Evolutionary conservation across 805 yeast species (phyloP).

Genomic region (Candida andamanensis): DNA sequence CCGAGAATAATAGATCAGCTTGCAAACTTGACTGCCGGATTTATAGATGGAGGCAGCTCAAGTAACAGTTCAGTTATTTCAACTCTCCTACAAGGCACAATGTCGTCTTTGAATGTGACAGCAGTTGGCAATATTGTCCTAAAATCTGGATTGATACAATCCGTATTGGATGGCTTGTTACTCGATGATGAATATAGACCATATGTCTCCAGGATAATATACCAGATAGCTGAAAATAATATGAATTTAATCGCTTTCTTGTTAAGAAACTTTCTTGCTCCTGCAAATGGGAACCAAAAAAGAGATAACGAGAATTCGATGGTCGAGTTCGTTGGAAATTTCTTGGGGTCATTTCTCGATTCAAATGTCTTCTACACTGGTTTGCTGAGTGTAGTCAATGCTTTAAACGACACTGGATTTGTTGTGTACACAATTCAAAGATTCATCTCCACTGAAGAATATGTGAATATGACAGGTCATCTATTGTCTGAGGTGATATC

Average conservation of each 20-base stretch:
- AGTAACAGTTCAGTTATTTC: slow-evolving; percentile 4
- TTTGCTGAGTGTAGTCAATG: slow-evolving; percentile 24
- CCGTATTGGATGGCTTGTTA: slow-evolving; percentile 32
- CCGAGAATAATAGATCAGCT: slow-evolving; percentile 22
- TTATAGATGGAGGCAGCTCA: slow-evolving; percentile 1
- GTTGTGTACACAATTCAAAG: slow-evolving; percentile 33
- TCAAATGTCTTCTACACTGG: slow-evolving; percentile 22
- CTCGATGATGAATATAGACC: slow-evolving; percentile 31
- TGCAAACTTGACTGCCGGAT: slow-evolving; percentile 27
- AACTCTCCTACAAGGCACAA: slow-evolving; percentile 5
- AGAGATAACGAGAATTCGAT: slow-evolving; percentile 18
- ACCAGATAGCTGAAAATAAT: slow-evolving; percentile 28
- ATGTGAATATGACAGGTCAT: slow-evolving; percentile 31
- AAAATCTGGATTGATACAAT: slow-evolving; percentile 31
- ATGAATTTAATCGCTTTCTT: slow-evolving; percentile 19
- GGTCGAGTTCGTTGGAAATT: slow-evolving; percentile 23
- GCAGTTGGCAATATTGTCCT: slow-evolving; percentile 19
- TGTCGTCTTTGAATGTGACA: slow-evolving; percentile 14
- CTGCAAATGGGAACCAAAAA: slow-evolving; percentile 13
- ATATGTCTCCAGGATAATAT: slow-evolving; percentile 24
- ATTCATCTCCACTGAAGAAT: slow-evolving; percentile 28
- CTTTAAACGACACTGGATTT: slow-evolving; percentile 39
- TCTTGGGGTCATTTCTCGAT: slow-evolving; percentile 21
- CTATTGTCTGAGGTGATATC: slow-evolving; percentile 23
- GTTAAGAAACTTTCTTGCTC: slow-evolving; percentile 18